Evolutionary conservation across 768 basidiomycete species (phyloP).

Genomic region (Panaeolus cyanescens): DNA sequence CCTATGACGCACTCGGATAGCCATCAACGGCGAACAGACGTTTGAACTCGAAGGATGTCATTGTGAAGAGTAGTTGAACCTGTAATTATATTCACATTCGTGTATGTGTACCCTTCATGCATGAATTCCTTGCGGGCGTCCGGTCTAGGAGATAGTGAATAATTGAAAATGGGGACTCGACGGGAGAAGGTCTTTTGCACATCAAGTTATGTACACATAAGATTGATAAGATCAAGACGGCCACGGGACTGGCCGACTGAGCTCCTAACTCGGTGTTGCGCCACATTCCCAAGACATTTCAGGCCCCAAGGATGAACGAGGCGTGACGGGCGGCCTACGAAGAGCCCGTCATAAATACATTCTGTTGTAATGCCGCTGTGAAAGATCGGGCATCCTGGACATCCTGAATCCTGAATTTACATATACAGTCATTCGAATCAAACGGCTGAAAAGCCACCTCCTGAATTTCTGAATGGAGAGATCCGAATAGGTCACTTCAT

Average conservation of each 20-base stretch:
- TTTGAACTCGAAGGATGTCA: too few species aligned
- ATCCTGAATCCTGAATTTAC: not conserved
- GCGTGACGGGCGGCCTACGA: not conserved
- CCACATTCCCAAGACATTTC: not conserved
- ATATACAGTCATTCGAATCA: not conserved
- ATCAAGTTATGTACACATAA: not conserved
- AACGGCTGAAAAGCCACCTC: not conserved
- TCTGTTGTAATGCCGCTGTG: not conserved
- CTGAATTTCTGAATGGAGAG: not conserved
- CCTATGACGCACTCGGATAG: too few species aligned
- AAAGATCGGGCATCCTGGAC: not conserved
- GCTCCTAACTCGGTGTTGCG: not conserved
- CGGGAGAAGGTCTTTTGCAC: too few species aligned
- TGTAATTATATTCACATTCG: too few species aligned
- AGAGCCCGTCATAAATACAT: too few species aligned
- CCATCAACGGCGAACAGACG: too few species aligned
- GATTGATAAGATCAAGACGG: not conserved
- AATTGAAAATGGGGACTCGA: not conserved
- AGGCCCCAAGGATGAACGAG: not conserved
- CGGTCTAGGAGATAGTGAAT: conserved; percentile 3
- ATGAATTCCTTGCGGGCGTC: not conserved
- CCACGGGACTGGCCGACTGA: too few species aligned
- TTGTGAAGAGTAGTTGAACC: too few species aligned
- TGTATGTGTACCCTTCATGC: not conserved
- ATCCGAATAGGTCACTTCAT: not conserved